phyloP scores from a whole-genome alignment of 305 asterid species.

The Andrographis paniculata region DNA sequence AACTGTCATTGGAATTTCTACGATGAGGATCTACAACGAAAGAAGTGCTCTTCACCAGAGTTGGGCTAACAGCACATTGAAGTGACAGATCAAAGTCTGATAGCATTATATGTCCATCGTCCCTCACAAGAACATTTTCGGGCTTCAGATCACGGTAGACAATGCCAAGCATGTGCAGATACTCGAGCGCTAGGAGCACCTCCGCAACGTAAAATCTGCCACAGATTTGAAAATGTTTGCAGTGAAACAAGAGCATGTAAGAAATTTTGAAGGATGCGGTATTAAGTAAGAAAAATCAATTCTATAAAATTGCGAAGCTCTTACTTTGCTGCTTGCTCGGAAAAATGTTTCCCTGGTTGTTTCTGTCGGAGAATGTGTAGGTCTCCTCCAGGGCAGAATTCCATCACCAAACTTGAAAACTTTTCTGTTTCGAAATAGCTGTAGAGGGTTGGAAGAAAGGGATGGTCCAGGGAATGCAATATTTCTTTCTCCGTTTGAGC shows the following conservation, averaged over 20 bases:
- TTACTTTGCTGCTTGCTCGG: conserved; percentile 47
- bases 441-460: conserved; percentile 44
- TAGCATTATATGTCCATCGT: conserved; percentile 68
- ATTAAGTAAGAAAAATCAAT: too few relatives aligned
- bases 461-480: conserved; percentile 46
- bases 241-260: too few relatives aligned
- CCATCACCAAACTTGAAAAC: conserved; percentile 48
- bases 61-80: conserved; percentile 44
- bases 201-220: conserved; percentile 54
- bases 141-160: conserved; percentile 60
- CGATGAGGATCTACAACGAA: conserved; percentile 19
- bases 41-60: conserved; percentile 39
- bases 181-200: conserved; percentile 47
- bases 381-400: conserved; percentile 58
- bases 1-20: conserved; percentile 25
- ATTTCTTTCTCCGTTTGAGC: conserved; percentile 54
- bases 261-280: too few relatives aligned
- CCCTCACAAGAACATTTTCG: conserved; percentile 53
- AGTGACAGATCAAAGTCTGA: conserved; percentile 60
- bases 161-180: conserved; percentile 61
- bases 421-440: conserved; percentile 50
- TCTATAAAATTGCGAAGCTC: conserved; percentile 2
- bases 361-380: conserved; percentile 47
- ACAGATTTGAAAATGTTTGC: background rate
- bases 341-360: conserved; percentile 44